A percentile compares a stretch with the other conserved stretches of the same genome.
These are phyloP conservation scores for Cladosporium sp. DNA, from an alignment of 2,329 filamentous ascomycete species.

Conservation along the genomic window DNA sequence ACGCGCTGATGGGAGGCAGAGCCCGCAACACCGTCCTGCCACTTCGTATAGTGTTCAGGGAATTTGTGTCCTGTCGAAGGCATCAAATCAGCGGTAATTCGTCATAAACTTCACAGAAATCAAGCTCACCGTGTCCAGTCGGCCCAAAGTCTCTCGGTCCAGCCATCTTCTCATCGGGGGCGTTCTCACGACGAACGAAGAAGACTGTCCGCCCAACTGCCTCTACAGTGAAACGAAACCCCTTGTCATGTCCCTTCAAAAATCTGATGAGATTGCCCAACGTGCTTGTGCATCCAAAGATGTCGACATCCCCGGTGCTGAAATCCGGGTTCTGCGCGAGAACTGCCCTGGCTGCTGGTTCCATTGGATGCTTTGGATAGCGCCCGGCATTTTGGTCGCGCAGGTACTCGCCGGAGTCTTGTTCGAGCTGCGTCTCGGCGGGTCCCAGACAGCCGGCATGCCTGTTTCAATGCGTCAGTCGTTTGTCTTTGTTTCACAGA, in stretches of 20 bases:
- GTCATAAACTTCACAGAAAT: constrained; percentile 47
- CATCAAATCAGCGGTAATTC: too few species aligned
- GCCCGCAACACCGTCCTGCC: constrained; percentile 50
- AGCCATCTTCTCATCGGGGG: constrained; percentile 53
- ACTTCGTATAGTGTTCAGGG: constrained; percentile 62
- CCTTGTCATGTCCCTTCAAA: constrained; percentile 33
- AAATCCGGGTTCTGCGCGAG: constrained; percentile 38
- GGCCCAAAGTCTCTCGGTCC: constrained; percentile 16
- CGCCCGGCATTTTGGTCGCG: constrained; percentile 53
- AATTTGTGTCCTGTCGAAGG: constrained; percentile 55
- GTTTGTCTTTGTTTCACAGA: not conserved
- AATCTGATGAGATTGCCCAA: constrained; percentile 60
- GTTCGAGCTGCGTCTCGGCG: constrained; percentile 35
- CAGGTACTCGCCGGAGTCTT: constrained; percentile 49
- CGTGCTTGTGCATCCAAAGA: constrained; percentile 59
- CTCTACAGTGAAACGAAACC: constrained; percentile 59
- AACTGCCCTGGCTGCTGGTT: constrained; percentile 46
- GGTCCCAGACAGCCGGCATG: constrained; percentile 50
- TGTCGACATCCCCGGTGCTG: constrained; percentile 40
- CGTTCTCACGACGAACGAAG: constrained; percentile 59
- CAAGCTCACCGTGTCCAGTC: constrained; percentile 3
- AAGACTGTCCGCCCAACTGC: constrained; percentile 56
- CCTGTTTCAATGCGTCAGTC: constrained; percentile 34
- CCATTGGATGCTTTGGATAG: constrained; percentile 48
- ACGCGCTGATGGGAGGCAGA: constrained; percentile 62